A percentile compares a stretch with the other conserved stretches of the same genome.
These are phyloP conservation scores for Hyphopichia burtonii DNA, from an alignment of 1,139 yeast species.

Conservation along the genomic window DNA sequence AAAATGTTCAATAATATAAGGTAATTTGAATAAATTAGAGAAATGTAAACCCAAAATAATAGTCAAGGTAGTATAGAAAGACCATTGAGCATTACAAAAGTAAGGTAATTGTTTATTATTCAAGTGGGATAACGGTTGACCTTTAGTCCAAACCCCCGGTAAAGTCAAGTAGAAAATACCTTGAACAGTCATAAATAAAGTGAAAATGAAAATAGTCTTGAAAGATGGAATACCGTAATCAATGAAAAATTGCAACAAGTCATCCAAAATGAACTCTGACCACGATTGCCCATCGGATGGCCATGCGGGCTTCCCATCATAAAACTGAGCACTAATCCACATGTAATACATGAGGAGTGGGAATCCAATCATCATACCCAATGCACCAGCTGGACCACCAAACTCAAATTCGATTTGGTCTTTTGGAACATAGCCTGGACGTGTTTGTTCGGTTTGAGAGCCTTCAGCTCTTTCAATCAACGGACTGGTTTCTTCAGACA, in stretches of 20 bases:
- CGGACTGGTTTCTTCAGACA: conserved; percentile 2
- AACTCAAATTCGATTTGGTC: conserved; percentile 72
- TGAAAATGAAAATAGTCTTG: conserved; percentile 68
- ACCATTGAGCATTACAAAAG: conserved; percentile 87
- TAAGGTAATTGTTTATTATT: conserved; percentile 81
- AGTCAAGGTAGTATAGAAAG: conserved; percentile 69
- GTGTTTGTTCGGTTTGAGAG: conserved; percentile 5
- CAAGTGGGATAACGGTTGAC: conserved; percentile 85
- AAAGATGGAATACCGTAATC: conserved; percentile 68
- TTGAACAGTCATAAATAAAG: conserved; percentile 70
- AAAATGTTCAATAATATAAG: conserved; percentile 73
- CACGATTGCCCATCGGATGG: conserved; percentile 64
- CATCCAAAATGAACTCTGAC: conserved; percentile 45
- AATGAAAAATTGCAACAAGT: conserved; percentile 44
- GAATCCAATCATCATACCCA: conserved; percentile 91
- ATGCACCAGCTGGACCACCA: conserved; percentile 91
- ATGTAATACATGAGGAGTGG: conserved; percentile 94
- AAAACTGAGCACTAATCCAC: conserved; percentile 89
- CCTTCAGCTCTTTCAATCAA: neutral
- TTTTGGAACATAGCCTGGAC: conserved; percentile 32
- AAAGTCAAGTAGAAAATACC: conserved; percentile 74
- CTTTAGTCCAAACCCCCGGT: conserved; percentile 95
- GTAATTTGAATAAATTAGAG: conserved; percentile 69
- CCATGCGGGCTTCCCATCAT: conserved; percentile 68
- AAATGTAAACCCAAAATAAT: conserved; percentile 63